Evolutionary conservation across 257 asterid species (phyloP), one percentile per base, ranked within the genome.

Genomic region (Ligustrum vulgare): DNA sequence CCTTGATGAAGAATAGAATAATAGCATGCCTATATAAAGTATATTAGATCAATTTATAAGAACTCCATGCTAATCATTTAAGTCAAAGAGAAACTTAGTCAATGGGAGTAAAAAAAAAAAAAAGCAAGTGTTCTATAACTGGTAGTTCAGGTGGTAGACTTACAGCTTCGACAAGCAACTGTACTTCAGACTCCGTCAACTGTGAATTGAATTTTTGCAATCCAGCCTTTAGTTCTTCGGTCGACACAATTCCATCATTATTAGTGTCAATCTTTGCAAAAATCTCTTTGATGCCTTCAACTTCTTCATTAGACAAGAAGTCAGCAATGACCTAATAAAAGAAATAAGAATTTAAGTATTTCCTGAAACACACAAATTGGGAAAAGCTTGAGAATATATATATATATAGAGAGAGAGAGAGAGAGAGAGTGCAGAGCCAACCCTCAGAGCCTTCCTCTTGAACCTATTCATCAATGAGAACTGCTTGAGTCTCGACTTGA

Each of bases 371-470:
- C n/a, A 6, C 56, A 31, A 25, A 35, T 67, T 33, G 34, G 58
- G 70, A 73, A 74, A 56, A 74, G 49, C 69, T 23, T 20, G 13
- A 35, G 43, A 58, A 45, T 6, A 31, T 60, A 60, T 35, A 11
- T 41, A 11, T 12, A 2, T 2, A 11, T 2, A 11, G n/a, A n/a
- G n/a, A n/a, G n/a, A n/a, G n/a, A n/a, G n/a, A n/a, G n/a, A n/a
- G n/a, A n/a, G n/a, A n/a, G n/a, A n/a, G n/a, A n/a, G n/a, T 41
- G 2, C 76, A 78, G 79, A 77, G 90, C 96, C 71, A 69, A 93
- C 98, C 97, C 97, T 86, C 72, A 93, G 88, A 75, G 96, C 98
- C 85, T 91, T 93, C 80, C 97, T 88, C 87, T 93, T 93, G 88
- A 93, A 93, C 83, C 98, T 87, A 84, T 91, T 91, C 98, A 91